Percentiles rank a stretch among this genome's conserved stretches.
Evolutionary conservation across 768 basidiomycete genomes (phyloP).

Genomic region (Crassisporium funariophilum): DNA sequence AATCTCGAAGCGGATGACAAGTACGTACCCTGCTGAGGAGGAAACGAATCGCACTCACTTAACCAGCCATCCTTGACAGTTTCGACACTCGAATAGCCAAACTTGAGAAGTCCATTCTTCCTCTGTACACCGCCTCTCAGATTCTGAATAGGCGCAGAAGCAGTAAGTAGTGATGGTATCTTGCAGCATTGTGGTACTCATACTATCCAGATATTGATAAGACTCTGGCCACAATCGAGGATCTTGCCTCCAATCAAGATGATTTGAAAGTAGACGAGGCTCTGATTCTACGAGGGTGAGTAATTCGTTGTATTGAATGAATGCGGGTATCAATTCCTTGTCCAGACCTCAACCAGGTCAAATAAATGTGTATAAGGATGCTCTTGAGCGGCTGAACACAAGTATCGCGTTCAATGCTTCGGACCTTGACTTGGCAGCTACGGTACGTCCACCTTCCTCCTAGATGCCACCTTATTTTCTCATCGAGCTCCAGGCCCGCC

Average conservation of each 20-base stretch:
- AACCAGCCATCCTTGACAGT: constrained; percentile 76
- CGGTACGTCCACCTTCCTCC: constrained; percentile 35
- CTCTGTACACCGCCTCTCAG: constrained; percentile 80
- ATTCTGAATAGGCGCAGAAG: constrained; percentile 68
- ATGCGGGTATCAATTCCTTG: not conserved
- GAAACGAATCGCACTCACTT: constrained; percentile 27
- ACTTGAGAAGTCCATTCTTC: constrained; percentile 83
- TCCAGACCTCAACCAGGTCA: constrained; percentile 71
- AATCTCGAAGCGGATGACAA: constrained; percentile 84
- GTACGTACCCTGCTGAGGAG: constrained; percentile 43
- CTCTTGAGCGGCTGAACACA: constrained; percentile 75
- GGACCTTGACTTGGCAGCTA: constrained; percentile 55
- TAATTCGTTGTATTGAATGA: not conserved
- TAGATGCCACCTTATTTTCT: not conserved
- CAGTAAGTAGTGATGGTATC: constrained; percentile 49
- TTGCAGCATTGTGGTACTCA: not conserved
- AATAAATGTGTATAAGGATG: constrained; percentile 66
- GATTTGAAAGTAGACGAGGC: constrained; percentile 79
- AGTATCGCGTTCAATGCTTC: constrained; percentile 75
- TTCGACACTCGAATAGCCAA: constrained; percentile 82
- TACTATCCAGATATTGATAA: constrained; percentile 70
- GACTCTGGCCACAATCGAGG: constrained; percentile 76
- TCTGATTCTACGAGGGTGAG: constrained; percentile 73
- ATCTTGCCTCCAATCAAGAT: constrained; percentile 73
- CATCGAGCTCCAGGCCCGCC: constrained; percentile 48